Conservation (phyloP, 495 filamentous ascomycete species). For the Xylaria scruposa region DNA sequence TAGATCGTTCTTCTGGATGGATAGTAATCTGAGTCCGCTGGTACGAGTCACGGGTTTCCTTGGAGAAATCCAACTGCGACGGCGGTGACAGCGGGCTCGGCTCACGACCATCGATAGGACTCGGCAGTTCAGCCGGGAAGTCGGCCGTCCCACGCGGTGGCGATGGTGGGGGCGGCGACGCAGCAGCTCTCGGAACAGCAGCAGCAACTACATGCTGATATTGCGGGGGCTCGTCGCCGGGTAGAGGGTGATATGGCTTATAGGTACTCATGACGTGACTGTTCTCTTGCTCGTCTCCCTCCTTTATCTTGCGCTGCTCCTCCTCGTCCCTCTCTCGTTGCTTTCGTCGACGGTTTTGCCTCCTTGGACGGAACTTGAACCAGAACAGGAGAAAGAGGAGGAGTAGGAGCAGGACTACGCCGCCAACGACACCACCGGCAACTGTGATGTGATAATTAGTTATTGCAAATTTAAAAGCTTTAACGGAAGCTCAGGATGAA, state of each 20-base stretch:
- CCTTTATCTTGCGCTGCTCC: not conserved
- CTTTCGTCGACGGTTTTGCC: not conserved
- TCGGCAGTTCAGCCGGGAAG: conserved; percentile 23
- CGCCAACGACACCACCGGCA: conserved; percentile 23
- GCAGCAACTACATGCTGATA: not conserved
- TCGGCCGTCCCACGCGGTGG: not conserved
- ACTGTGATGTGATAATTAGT: conserved; percentile 9
- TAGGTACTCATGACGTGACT: not conserved
- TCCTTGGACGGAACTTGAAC: conserved; percentile 19
- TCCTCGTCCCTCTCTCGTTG: not conserved
- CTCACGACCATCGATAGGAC: conserved; percentile 20
- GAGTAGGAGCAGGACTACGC: conserved; percentile 17
- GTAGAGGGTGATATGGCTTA: not conserved
- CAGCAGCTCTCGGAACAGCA: not conserved
- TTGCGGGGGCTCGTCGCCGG: not conserved
- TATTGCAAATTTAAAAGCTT: not conserved
- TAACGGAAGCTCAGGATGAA: not conserved
- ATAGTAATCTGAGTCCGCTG: not conserved
- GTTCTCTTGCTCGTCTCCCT: not conserved
- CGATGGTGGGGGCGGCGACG: not conserved
- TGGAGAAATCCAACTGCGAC: not conserved
- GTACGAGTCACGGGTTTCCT: not conserved
- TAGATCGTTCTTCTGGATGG: conserved; percentile 1
- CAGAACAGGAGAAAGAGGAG: conserved; percentile 19
- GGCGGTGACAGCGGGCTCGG: conserved; percentile 4